Conservation (phyloP, 345 rosid species). For the Adansonia digitata region DNA sequence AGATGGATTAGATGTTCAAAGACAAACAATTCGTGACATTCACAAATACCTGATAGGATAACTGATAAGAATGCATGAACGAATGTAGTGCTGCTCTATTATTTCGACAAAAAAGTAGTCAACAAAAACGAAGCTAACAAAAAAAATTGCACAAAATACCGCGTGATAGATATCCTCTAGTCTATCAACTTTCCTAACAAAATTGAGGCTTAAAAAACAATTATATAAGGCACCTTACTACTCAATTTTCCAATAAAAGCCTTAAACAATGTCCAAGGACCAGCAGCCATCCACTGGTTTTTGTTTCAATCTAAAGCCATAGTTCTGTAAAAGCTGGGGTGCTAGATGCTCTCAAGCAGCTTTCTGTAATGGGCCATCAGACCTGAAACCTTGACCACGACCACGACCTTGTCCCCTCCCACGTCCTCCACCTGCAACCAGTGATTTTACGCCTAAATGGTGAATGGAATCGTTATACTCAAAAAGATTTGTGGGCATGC, state of each 20-base stretch:
- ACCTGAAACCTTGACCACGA: constrained; percentile 9
- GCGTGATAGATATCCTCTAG: not conserved
- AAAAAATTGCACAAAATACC: constrained; percentile 15
- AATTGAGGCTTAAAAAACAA: constrained; percentile 9
- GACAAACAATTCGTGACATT: too few species aligned
- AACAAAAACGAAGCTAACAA: not conserved
- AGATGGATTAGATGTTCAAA: too few species aligned
- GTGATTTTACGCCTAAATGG: not conserved
- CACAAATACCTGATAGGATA: too few species aligned
- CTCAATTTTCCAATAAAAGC: not conserved
- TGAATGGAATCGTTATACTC: not conserved
- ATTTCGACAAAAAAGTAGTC: constrained; percentile 18
- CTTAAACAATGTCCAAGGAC: not conserved
- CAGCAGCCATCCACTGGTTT: constrained; percentile 5
- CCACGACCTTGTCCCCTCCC: constrained; percentile 19
- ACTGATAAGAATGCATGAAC: too few species aligned
- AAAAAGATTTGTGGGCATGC: not conserved
- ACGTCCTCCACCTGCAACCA: constrained; percentile 22
- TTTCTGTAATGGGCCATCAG: constrained; percentile 5
- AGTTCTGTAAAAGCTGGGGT: not conserved
- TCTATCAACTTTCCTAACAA: constrained; percentile 17
- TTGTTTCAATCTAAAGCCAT: not conserved
- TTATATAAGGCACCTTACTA: not conserved
- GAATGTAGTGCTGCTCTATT: constrained; percentile 17
- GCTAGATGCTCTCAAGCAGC: constrained; percentile 11